Percentiles rank a stretch among this genome's conserved stretches.
Conservation (phyloP, 2,329 filamentous ascomycete species). For the Harringtonia lauricola region DNA sequence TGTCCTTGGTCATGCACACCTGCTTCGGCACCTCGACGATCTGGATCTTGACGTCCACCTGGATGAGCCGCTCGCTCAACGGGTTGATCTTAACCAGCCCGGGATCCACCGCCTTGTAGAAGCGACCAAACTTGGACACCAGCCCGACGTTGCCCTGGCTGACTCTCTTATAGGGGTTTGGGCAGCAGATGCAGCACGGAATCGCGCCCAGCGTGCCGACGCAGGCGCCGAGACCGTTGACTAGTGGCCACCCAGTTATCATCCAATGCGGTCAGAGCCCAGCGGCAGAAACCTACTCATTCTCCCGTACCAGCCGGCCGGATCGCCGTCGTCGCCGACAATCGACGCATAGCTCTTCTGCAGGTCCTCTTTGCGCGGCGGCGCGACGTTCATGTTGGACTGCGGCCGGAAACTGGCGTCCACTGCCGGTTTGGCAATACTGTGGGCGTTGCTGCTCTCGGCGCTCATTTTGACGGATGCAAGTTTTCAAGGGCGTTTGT, state of each 20-base stretch:
- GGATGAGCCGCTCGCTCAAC: slow-evolving; percentile 76
- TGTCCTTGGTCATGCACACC: slow-evolving; percentile 99
- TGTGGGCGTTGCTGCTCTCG: neutral
- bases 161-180: slow-evolving; percentile 92
- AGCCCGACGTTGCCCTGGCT: slow-evolving; percentile 89
- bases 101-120: slow-evolving; percentile 91
- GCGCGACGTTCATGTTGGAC: slow-evolving; percentile 59
- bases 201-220: slow-evolving; percentile 76
- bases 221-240: slow-evolving; percentile 50
- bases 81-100: slow-evolving; percentile 97
- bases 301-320: slow-evolving; percentile 78
- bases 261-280: too few species aligned
- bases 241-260: too few species aligned
- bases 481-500: neutral
- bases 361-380: slow-evolving; percentile 70
- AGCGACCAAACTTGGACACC: slow-evolving; percentile 89
- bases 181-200: slow-evolving; percentile 83
- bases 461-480: neutral
- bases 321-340: slow-evolving; percentile 52
- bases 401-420: slow-evolving; percentile 33
- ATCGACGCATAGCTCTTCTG: slow-evolving; percentile 67
- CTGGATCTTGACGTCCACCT: slow-evolving; percentile 98
- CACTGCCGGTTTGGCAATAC: neutral
- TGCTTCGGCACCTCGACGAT: slow-evolving; percentile 95
- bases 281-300: slow-evolving; percentile 61